Percentiles rank a stretch among this genome's conserved stretches.
phyloP scores from a whole-genome alignment of 2,329 filamentous ascomycete genomes.

The Aureobasidium sp. region DNA sequence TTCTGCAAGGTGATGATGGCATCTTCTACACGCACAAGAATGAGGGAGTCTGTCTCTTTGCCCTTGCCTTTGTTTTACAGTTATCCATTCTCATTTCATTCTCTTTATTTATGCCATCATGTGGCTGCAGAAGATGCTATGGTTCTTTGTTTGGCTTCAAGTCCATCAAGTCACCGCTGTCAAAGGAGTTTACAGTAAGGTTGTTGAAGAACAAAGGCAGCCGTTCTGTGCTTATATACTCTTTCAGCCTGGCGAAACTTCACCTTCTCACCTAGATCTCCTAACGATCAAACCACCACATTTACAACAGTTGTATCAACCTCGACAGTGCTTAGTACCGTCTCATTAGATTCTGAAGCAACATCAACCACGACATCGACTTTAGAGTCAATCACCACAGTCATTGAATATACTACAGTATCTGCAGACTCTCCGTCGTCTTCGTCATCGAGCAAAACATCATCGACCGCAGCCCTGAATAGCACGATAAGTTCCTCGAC shows the following conservation, averaged over 20 bases:
- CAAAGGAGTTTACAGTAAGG: not conserved
- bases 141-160: slow-evolving; percentile 4
- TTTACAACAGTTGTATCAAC: not conserved
- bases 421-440: not conserved
- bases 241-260: not conserved
- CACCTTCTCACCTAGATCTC: slow-evolving; percentile 1
- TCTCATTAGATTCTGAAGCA: not conserved
- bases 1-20: not conserved
- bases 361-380: not conserved
- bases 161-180: not conserved
- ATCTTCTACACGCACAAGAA: not conserved
- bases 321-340: not conserved
- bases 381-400: not conserved
- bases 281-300: not conserved
- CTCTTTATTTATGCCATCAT: not conserved
- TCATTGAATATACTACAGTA: not conserved
- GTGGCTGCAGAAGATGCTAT: slow-evolving; percentile 1
- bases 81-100: slow-evolving; percentile 3
- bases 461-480: not conserved
- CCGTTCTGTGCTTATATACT: slow-evolving; percentile 2
- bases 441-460: not conserved
- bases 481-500: not conserved
- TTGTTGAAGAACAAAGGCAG: not conserved
- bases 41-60: not conserved
- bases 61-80: not conserved